Base-by-base conservation (phyloP, 495 filamentous ascomycete genomes). In the Penicillium odoratum region DNA sequence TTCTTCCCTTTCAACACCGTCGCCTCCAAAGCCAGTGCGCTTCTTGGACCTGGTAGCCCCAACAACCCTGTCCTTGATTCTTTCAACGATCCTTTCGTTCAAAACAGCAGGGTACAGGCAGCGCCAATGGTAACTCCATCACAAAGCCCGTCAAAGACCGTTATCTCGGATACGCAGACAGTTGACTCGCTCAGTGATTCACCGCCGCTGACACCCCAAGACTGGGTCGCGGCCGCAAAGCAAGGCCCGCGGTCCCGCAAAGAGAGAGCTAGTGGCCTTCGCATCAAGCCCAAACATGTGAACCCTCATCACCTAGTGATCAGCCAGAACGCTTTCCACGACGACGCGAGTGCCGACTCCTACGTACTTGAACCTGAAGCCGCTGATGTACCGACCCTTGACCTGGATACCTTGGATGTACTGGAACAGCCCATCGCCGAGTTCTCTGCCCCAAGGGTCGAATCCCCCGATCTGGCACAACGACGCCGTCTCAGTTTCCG, bases 151-250 rank as follows among this genome's bases (percentile, higher is more conserved):
- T 50, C 61, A 8, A 69, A 63, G 33, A 57, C 56, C 28, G 49
- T 53, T 31, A 51, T 52, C 4, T 51, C 53, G 5, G 36, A 46
- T 8, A 45, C 46, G 1, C 42, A 46, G 38, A 44, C 58, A 18
- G 16, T 56, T 16, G 56, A 57, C 1, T 63, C 66, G 13, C 7
- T 51, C 28, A 21, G 42, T 25, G 52, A 47, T 18, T 68, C 71
- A 4, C 67, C 69, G 4, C 72, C 72, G 6, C 55, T 78, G 8
- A 75, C 74, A 3, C 70, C 76, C 8, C 71, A 74, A 43, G 76
- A 79, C 31, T 79, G 76, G 76, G 46, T 79, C 49, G 76, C 75
- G 30, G 76, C 76, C 16, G 74, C 74, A 26, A 68, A 66, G 55
- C 55, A 68, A 34, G 59, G 53, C 7, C 63, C 63, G 26, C 65